A percentile compares a stretch with the other conserved stretches of the same genome.
Evolutionary conservation across 495 filamentous ascomycete genomes (phyloP).

Genomic region (Immersiella caudata): DNA sequence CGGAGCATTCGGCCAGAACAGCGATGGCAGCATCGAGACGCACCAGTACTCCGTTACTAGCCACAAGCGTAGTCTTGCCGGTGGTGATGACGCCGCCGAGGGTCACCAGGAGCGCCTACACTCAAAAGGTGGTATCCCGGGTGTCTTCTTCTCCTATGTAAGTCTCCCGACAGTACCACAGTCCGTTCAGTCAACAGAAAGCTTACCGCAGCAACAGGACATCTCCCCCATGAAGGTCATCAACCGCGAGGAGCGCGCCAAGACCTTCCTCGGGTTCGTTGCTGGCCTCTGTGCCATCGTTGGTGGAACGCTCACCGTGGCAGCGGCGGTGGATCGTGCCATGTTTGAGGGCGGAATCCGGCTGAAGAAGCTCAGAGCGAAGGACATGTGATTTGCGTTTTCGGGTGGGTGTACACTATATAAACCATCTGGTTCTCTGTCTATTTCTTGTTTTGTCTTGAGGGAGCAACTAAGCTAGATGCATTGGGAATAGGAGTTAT

Average conservation of each 20-base stretch:
- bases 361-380: constrained; percentile 81
- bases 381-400: constrained; percentile 47
- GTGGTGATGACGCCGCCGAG: constrained; percentile 79
- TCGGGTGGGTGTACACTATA: constrained; percentile 19
- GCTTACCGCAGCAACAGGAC: constrained; percentile 59
- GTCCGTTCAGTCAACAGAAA: not conserved
- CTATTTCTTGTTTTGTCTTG: not conserved
- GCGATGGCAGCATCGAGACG: constrained; percentile 85
- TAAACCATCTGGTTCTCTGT: constrained; percentile 4
- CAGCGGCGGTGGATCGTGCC: constrained; percentile 87
- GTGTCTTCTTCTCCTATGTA: constrained; percentile 97
- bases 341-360: constrained; percentile 85
- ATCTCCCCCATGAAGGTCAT: constrained; percentile 99
- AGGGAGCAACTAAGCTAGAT: not conserved
- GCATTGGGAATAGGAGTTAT: not conserved
- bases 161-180: constrained; percentile 35
- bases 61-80: constrained; percentile 82
- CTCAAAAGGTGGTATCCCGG: constrained; percentile 87
- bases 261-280: constrained; percentile 86
- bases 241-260: constrained; percentile 87
- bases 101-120: constrained; percentile 90
- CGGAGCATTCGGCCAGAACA: constrained; percentile 63
- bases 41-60: constrained; percentile 98
- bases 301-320: constrained; percentile 93
- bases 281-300: constrained; percentile 93